Evolutionary conservation across 1,284 basidiomycete genomes (phyloP), one percentile per base, ranked within the genome.

Genomic region (Sphaerobolus stellatus): DNA sequence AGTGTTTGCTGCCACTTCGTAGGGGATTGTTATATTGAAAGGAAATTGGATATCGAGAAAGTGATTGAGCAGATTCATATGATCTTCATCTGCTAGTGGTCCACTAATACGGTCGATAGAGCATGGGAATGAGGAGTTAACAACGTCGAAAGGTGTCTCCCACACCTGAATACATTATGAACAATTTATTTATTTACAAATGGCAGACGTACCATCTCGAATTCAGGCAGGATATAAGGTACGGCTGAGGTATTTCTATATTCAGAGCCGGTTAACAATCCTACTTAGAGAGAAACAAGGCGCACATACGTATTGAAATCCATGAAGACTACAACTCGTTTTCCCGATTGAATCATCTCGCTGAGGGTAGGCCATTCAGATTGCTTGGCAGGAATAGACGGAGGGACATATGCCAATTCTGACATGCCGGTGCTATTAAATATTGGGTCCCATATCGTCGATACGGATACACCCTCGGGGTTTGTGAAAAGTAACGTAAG

Each of bases 321-420:
- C 62, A 92, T 73, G 67, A 91, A 90, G n/a, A 83, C 79, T 6
- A 92, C 78, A 14, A 91, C 76, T 7, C 82, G 76, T 63, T 78
- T 88, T 3, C 83, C 83, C 18, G 70, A 69, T 63, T 83, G 78
- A 61, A 92, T 86, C 66, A 92, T 66, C 13, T 78, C 66, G n/a
- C 85, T 82, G 11, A 92, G 76, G 0, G 88, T 88, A 1, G 90
- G 90, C 90, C 90, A 92, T 38, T 78, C 75, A 45, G 67, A 68
- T 50, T 82, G 74, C 33, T 75, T 71, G 58, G 83, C 71, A 0
- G 80, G 77, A 0, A 81, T 69, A 1, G 73, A 68, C 2, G 79
- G 71, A 0, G 89, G 88, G 1, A 82, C 72, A 66, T 84, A 93
- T 3, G 79, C 75, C 29, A 84, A 65, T 4, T 72, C 65, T 4